A percentile compares a stretch with the other conserved stretches of the same genome.
These are phyloP conservation scores for Ampelocalamus luodianensis DNA, from an alignment of 176 grass and related monocot genomes.

Conservation along the genomic window DNA sequence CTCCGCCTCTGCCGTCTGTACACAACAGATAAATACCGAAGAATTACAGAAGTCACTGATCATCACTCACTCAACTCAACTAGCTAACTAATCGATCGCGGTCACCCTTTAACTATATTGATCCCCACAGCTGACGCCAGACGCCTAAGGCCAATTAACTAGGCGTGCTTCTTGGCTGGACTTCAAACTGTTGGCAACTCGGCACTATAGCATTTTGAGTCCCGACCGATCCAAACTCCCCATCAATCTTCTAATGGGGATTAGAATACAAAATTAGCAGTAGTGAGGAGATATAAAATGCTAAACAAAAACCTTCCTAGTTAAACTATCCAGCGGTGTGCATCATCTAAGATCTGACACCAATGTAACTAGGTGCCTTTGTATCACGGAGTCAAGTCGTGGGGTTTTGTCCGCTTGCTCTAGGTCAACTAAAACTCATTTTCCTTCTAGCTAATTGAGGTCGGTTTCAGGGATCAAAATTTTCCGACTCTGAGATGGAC, in stretches of 20 bases:
- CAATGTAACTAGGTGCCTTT: neutral
- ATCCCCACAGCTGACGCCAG: neutral
- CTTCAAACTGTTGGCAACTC: constrained; percentile 10
- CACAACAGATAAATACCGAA: neutral
- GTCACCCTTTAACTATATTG: neutral
- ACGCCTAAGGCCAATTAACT: neutral
- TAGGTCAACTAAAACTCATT: neutral
- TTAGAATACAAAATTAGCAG: neutral
- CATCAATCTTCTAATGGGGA: neutral
- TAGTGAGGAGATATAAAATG: neutral
- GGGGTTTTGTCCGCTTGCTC: constrained; percentile 8
- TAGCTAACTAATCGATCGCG: neutral
- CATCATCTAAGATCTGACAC: neutral
- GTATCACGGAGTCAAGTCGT: neutral
- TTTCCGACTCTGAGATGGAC: neutral
- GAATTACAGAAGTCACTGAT: neutral
- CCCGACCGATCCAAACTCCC: neutral
- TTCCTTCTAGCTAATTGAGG: neutral
- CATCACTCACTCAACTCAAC: neutral
- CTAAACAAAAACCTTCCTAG: neutral
- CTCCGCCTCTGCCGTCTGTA: too few relatives aligned
- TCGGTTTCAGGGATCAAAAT: neutral
- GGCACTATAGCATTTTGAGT: neutral
- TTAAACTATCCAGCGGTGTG: neutral
- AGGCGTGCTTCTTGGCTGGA: neutral